Evolutionary conservation across 2,329 filamentous ascomycete species (phyloP).

Genomic region (Magnaporthiopsis rhizophila): DNA sequence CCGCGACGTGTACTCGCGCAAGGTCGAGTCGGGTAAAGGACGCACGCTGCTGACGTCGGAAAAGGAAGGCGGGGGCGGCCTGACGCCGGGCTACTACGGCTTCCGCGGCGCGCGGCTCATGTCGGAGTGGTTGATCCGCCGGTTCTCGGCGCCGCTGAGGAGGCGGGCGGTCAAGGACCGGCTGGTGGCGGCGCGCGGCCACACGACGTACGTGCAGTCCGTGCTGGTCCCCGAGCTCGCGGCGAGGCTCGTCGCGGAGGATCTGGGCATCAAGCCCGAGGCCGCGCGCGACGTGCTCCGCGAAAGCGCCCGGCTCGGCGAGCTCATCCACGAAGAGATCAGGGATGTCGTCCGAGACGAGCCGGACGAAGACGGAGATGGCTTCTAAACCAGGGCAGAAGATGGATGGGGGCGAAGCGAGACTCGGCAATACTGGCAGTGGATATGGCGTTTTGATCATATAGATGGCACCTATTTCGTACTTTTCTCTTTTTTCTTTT

Average conservation of each 20-base stretch:
- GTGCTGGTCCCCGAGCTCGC: constrained; percentile 70
- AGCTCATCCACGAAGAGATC: constrained; percentile 58
- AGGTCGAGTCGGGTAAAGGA: constrained; percentile 48
- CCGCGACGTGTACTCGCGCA: constrained; percentile 44
- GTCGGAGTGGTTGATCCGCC: constrained; percentile 57
- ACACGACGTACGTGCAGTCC: constrained; percentile 57
- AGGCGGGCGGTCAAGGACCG: constrained; percentile 54
- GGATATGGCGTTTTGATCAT: too few relatives aligned
- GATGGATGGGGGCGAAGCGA: background rate
- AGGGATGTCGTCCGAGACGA: constrained; percentile 40
- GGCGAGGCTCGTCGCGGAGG: constrained; percentile 46
- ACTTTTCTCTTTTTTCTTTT: too few relatives aligned
- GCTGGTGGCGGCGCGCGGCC: constrained; percentile 58
- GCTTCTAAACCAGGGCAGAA: background rate
- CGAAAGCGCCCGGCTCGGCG: constrained; percentile 60
- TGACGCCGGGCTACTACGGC: constrained; percentile 78
- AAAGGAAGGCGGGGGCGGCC: constrained; percentile 30
- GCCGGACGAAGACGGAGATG: constrained; percentile 9
- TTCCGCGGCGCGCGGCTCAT: constrained; percentile 63
- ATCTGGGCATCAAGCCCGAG: constrained; percentile 36
- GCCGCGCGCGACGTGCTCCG: constrained; percentile 49
- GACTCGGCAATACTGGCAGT: too few relatives aligned
- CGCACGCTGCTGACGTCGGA: constrained; percentile 40
- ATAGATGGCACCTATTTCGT: too few relatives aligned
- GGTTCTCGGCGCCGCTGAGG: constrained; percentile 53